Evolutionary conservation across 768 basidiomycete genomes (phyloP), one percentile per base, ranked within the genome.

Genomic region (Neoboletus brunneissimus): DNA sequence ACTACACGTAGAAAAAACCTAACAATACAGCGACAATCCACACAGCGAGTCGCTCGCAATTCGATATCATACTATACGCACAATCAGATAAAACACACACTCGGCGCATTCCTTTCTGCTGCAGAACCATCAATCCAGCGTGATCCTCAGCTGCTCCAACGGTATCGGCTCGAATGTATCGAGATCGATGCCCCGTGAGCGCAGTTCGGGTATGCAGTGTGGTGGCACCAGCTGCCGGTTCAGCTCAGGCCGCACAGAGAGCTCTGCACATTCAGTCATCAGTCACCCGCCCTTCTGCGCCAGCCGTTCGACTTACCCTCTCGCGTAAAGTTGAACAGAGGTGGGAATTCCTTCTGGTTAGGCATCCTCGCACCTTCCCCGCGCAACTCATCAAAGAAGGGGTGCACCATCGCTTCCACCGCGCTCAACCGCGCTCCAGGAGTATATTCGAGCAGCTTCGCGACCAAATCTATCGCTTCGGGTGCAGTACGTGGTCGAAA

Each of bases 121-220:
- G 58, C 57, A 51, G 58, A 61, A 67, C 64, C 69, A 72, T 88
- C 80, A 94, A 75, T 98, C 94, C 76, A 98, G 82, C 74, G 88
- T 86, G 76, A 98, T 93, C 80, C 87, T 87, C 77, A 98, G 77
- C 75, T 97, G 87, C 72, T 98, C 95, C 74, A 94, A 79, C 73
- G 96, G 94, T 88, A 98, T 96, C 73, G 97, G 97, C 74, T 88
- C 89, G 79, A 98, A 98, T 62, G 83, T 85, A 69, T 95, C 87
- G 73, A 98, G 75, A 72, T 88, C 83, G 77, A 98, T 91, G 46
- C 85, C 86, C 75, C 91, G 86, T 62, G 83, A 87, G 75, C 81
- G 83, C 73, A 99, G 84, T 79, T 92, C 93, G 62, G 86, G 76
- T 82, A 98, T 94, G 74, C 86, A 89, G 76, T 93, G 86, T 65